Percentiles rank a stretch among this genome's conserved stretches.
Evolutionary conservation across 1,284 basidiomycete species (phyloP).

Genomic region (Tranzscheliella williamsii): DNA sequence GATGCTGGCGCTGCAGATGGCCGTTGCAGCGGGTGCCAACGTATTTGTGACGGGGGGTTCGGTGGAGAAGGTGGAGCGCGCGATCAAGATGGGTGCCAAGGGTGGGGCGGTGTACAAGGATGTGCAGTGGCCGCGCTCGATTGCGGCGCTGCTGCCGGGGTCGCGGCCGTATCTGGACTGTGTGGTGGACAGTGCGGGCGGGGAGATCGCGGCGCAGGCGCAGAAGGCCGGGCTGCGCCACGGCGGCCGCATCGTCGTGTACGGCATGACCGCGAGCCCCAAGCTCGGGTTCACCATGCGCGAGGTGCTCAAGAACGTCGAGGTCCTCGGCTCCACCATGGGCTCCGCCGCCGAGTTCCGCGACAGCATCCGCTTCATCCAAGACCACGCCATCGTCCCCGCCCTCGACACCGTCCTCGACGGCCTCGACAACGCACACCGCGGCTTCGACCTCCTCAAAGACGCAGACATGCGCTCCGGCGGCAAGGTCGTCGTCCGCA

Average conservation of each 20-base stretch:
- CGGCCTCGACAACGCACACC: conserved; percentile 71
- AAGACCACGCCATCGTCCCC: conserved; percentile 72
- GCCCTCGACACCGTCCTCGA: conserved; percentile 74
- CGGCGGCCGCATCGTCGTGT: conserved; percentile 72
- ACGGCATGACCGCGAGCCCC: conserved; percentile 69
- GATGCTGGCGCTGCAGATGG: conserved; percentile 74
- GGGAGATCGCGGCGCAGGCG: conserved; percentile 71
- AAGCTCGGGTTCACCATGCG: conserved; percentile 74
- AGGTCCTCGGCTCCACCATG: conserved; percentile 76
- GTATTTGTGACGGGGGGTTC: conserved; percentile 82
- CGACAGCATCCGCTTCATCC: conserved; percentile 73
- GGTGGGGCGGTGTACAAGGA: conserved; percentile 77
- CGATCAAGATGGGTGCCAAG: conserved; percentile 73
- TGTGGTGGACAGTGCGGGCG: conserved; percentile 81
- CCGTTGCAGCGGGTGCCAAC: conserved; percentile 74
- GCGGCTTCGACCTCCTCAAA: conserved; percentile 68
- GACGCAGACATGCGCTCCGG: conserved; percentile 52
- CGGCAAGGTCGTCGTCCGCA: conserved; percentile 52
- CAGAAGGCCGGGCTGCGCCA: conserved; percentile 68
- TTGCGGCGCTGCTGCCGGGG: conserved; percentile 66
- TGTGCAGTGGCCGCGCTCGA: conserved; percentile 71
- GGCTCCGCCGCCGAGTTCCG: conserved; percentile 77
- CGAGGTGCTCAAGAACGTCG: conserved; percentile 76
- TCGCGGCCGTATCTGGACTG: conserved; percentile 67
- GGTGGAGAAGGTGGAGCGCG: conserved; percentile 72